Evolutionary conservation across 768 basidiomycete species (phyloP).

Genomic region (Cystobasidium tubakii): DNA sequence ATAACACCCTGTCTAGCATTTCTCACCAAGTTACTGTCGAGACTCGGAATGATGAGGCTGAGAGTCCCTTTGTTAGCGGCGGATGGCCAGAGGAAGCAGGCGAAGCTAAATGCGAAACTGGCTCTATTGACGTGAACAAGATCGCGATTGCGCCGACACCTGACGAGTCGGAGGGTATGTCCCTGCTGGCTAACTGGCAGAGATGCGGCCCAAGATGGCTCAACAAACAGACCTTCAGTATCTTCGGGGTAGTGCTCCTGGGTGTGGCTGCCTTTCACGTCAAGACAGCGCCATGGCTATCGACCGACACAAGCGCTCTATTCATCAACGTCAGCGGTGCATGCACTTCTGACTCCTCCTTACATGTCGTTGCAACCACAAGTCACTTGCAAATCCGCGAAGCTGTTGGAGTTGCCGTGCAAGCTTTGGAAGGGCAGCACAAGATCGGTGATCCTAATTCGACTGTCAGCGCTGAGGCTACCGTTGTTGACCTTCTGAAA

Average conservation of each 20-base stretch:
- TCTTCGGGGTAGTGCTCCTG: constrained; percentile 3
- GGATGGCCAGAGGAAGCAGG: background rate
- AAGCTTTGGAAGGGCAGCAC: too few species aligned
- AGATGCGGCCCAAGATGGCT: background rate
- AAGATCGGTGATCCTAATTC: too few species aligned
- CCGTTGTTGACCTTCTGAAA: too few species aligned
- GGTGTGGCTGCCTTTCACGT: constrained; percentile 1
- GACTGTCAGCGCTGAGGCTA: too few species aligned
- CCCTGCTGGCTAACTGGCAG: background rate
- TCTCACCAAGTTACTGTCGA: background rate
- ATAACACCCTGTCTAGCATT: background rate
- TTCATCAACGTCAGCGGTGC: background rate
- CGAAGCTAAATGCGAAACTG: background rate
- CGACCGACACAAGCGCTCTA: background rate
- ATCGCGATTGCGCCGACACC: too few species aligned
- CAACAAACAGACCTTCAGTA: background rate
- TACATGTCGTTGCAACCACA: background rate
- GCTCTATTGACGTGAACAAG: background rate
- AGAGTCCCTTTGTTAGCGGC: background rate
- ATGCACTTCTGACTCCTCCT: background rate
- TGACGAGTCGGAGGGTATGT: background rate
- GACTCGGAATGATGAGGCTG: background rate
- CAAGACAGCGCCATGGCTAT: background rate
- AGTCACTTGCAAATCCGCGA: background rate
- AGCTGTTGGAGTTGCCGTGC: background rate